Base-by-base conservation (phyloP, 2,329 filamentous ascomycete species). In the Trichophyton schoenleinii region DNA sequence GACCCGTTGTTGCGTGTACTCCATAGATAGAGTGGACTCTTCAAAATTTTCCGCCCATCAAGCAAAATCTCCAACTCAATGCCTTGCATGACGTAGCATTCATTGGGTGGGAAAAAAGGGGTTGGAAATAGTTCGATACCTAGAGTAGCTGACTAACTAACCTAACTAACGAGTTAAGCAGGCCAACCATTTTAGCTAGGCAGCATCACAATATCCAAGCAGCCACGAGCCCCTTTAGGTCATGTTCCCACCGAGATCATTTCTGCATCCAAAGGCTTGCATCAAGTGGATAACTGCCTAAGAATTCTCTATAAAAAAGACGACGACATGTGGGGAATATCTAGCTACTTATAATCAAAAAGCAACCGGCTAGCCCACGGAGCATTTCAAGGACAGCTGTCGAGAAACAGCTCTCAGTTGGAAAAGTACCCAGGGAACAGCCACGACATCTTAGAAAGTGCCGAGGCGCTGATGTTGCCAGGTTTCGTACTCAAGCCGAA, bases 401-500 rank as follows among this genome's bases (percentile, higher is more conserved):
- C 46, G 20, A 9, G 18, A 20, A 20, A 1, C n/a, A 18, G 6
- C 20, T 3, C 44, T n/a, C 44, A 52, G 46, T 64, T 79, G 53
- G 79, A 74, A 66, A 82, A 89, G 73, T 91, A 91, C 1, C 86
- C 88, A 0, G 91, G 91, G 77, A 96, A 97, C 62, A 99, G 77
- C 80, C 88, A 99, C 69, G 87, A 82, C 60, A 96, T 78, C 77
- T 85, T 92, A 81, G 89, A 83, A 75, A 87, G 81, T 1, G 87
- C 88, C 73, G 92, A 87, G 13, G 82, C 79, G 63, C 82, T 82
- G 68, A 91, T 83, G 28, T 89, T 89, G 57, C 84, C 82, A 46
- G 85, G 83, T 72, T 91, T 88, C 57, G 92, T 96, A 78, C 92
- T 95, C 65, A 95, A 83, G 46, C 89, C 89, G 65, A 89, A 90